Evolutionary conservation across 768 basidiomycete genomes (phyloP).

Genomic region (Boletus fagicola): DNA sequence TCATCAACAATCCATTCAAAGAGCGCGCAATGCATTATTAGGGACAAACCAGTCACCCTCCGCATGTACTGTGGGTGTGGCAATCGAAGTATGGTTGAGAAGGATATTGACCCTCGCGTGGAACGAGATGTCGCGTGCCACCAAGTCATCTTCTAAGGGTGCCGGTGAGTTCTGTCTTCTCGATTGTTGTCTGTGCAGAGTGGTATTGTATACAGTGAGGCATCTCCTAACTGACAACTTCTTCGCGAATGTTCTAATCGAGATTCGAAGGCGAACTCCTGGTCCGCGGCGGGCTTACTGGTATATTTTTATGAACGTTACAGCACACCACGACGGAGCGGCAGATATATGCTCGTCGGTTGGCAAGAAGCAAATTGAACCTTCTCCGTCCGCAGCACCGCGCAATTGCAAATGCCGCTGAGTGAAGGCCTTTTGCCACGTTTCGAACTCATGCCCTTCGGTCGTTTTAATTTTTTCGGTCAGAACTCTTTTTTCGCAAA

Average conservation of each 20-base stretch:
- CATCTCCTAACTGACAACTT: no score
- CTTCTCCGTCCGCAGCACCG: conserved; percentile 1
- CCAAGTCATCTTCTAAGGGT: background rate
- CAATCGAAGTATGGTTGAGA: background rate
- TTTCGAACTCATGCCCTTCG: background rate
- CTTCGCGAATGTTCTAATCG: background rate
- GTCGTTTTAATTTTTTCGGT: background rate
- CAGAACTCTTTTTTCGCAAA: background rate
- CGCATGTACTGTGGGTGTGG: background rate
- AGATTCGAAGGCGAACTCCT: background rate
- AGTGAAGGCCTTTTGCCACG: background rate
- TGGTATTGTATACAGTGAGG: background rate
- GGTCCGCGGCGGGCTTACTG: background rate
- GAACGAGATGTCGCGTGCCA: background rate
- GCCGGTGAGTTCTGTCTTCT: background rate
- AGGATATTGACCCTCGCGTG: background rate
- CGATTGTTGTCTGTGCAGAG: background rate
- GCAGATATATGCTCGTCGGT: background rate
- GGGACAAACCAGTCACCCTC: background rate
- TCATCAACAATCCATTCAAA: background rate
- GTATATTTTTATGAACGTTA: background rate
- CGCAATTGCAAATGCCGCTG: background rate
- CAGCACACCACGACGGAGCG: background rate
- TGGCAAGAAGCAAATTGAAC: background rate
- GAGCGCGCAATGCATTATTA: background rate